phyloP scores from a whole-genome alignment of 108 stramenopile species.

The Nitzschia sp. region DNA sequence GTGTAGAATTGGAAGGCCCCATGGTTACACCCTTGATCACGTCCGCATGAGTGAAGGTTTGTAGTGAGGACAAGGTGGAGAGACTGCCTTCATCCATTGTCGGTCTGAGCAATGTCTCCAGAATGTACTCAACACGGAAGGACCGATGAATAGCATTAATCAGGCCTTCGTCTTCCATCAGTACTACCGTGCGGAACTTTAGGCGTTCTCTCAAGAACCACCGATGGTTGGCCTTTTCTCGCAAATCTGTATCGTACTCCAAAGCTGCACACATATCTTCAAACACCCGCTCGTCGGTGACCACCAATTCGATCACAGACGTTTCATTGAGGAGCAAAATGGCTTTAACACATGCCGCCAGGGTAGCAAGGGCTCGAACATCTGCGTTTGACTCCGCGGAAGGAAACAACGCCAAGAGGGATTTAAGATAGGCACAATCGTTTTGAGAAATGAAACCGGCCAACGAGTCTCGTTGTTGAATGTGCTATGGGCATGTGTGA shows the following conservation, averaged over 20 bases:
- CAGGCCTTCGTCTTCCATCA: slow-evolving; percentile 76
- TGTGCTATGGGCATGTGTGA: slow-evolving; percentile 20
- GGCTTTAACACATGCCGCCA: slow-evolving; percentile 76
- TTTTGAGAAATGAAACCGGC: slow-evolving; percentile 65
- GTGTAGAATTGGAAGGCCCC: slow-evolving; percentile 35
- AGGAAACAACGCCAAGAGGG: slow-evolving; percentile 63
- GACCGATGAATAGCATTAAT: slow-evolving; percentile 70
- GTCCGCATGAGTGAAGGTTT: slow-evolving; percentile 78
- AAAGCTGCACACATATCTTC: slow-evolving; percentile 68
- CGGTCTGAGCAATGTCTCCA: slow-evolving; percentile 77
- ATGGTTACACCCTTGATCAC: slow-evolving; percentile 79
- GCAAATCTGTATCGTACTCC: slow-evolving; percentile 83
- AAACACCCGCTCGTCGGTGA: slow-evolving; percentile 62
- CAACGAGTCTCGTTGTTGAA: slow-evolving; percentile 74
- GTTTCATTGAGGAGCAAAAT: slow-evolving; percentile 86
- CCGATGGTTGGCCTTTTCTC: slow-evolving; percentile 79
- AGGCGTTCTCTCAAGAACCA: slow-evolving; percentile 68
- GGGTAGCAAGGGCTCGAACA: slow-evolving; percentile 53
- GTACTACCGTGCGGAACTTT: slow-evolving; percentile 77
- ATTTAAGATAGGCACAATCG: slow-evolving; percentile 75
- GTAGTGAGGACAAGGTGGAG: slow-evolving; percentile 73
- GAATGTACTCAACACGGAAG: slow-evolving; percentile 80
- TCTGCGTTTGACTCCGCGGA: slow-evolving; percentile 52
- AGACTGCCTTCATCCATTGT: slow-evolving; percentile 88
- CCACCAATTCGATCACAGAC: slow-evolving; percentile 78